Base-by-base conservation (phyloP, 2,329 filamentous ascomycete genomes). In the Cercospora canescens region DNA sequence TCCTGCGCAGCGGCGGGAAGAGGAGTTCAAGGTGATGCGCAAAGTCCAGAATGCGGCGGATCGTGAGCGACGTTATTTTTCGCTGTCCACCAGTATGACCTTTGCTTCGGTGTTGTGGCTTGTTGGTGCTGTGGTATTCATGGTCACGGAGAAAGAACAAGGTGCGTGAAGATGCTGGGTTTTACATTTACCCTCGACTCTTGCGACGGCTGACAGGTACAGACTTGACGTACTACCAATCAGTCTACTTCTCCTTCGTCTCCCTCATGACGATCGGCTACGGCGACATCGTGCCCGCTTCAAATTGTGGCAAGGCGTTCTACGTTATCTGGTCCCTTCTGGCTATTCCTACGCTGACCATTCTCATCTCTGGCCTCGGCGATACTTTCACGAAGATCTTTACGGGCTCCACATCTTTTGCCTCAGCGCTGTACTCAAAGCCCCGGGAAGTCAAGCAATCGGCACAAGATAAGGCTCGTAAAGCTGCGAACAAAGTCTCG, bases 261-360 rank as follows among this genome's bases (percentile, higher is more conserved):
- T 81, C 80, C 4, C 79, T 87, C 11, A 72, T 86, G 28, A 87
- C 85, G 0, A 85, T 87, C 52, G 85, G 85, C 1, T 87, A 87
- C 67, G 85, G 85, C 30, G 84, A 86, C 68, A 76, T 80, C 24
- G 75, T 76, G 1, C 82, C 81, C 0, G 74, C 76, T 14, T 82
- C 79, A 59, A 86, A 86, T 67, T 79, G 82, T 12, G 83, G 83
- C 8, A 84, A 82, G 70, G 79, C 83, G 1, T 86, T 87, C 69
- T 87, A 86, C 70, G 83, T 87, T 1, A 81, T 87, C 66, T 87
- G 85, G 85, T 83, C 82, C 14, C 73, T 87, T 5, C 76, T 87
- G 8, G 85, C 85, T 0, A 80, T 87, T 0, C 85, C 85, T 0
- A 83, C 83, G 0, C 77, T 87, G 54, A 86, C 85, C 0, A 84